Evolutionary conservation across 129 eudicot species (phyloP), one percentile per base, ranked within the genome.

Genomic region (Lactuca saligna): DNA sequence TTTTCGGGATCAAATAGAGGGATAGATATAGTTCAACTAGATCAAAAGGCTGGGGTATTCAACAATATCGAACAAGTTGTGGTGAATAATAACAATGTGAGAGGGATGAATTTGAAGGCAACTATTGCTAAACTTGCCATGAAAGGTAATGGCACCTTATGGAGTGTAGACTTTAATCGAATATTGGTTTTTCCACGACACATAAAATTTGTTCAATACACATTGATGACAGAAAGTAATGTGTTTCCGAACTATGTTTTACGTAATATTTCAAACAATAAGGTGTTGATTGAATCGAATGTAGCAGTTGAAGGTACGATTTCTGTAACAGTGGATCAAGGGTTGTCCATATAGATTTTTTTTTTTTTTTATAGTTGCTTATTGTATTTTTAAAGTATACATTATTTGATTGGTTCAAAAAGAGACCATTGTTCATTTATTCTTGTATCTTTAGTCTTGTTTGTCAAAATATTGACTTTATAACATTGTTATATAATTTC

Each of bases 291-390:
- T 16, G 87, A 84, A 68, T 80, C 97, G 0, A 65, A 82, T 37
- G 58, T 73, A 59, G 81, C 65, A 7, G 85, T 82, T 49, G 64
- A 73, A 0, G 95, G 94, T 6, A 86, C 74, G 9, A 76, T 91
- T 73, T 76, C 71, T 12, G 87, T 88, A 54, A 66, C 68, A 12
- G 97, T 78, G 17, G 88, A 88, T 86, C 97, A 91, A 84, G 86
- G 96, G 16, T 35, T 66, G 15, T 66, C 83, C 3, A 75, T 38
- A 20, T 32, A 7, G 44, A 5, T 2, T 2, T 42, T 0, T 8
- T 2, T 42, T 0, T 8, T 7, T 42, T 42, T 42, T 8, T 42
- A 9, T 3, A 46, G 51, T 46, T 42, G 9, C 49, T 2, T 12
- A 46, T 46, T 42, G 49, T 42, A n/a, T 17, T 39, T 16, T 46